Percentiles rank a stretch among this genome's conserved stretches.
Conservation (phyloP, 768 basidiomycete species). For the Lentinula sp. region DNA sequence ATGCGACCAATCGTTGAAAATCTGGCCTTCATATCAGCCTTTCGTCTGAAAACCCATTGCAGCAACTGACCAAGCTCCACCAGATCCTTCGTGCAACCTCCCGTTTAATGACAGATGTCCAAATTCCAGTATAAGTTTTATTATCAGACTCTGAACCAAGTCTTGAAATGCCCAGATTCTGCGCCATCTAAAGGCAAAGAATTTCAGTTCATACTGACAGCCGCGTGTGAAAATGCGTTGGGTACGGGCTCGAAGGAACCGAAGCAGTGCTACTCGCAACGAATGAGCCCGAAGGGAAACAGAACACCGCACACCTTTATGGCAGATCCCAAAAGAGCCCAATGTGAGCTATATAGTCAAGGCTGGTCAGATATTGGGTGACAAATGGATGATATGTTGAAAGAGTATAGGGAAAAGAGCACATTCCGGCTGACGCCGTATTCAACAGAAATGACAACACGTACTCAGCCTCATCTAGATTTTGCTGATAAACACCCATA, state of each 20-base stretch:
- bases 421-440: not conserved
- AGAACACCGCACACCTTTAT: slow-evolving; percentile 15
- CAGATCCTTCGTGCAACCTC: slow-evolving; percentile 19
- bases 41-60: not conserved
- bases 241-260: not conserved
- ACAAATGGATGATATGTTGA: not conserved
- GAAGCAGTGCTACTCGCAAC: not conserved
- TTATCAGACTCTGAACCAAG: slow-evolving; percentile 18
- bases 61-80: slow-evolving; percentile 17
- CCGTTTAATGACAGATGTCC: slow-evolving; percentile 19
- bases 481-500: slow-evolving; percentile 23
- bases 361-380: not conserved
- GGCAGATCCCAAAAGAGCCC: slow-evolving; percentile 19
- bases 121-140: slow-evolving; percentile 15
- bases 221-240: not conserved
- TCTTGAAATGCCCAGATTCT: slow-evolving; percentile 21
- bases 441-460: not conserved
- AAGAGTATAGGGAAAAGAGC: not conserved
- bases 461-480: slow-evolving; percentile 21
- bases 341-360: slow-evolving; percentile 13
- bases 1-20: slow-evolving; percentile 22
- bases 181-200: slow-evolving; percentile 14
- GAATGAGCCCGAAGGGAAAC: not conserved
- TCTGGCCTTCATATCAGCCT: slow-evolving; percentile 7
- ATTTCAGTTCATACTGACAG: not conserved